Evolutionary conservation across 1,139 yeast species (phyloP).

Genomic region (Candida gigantensis): DNA sequence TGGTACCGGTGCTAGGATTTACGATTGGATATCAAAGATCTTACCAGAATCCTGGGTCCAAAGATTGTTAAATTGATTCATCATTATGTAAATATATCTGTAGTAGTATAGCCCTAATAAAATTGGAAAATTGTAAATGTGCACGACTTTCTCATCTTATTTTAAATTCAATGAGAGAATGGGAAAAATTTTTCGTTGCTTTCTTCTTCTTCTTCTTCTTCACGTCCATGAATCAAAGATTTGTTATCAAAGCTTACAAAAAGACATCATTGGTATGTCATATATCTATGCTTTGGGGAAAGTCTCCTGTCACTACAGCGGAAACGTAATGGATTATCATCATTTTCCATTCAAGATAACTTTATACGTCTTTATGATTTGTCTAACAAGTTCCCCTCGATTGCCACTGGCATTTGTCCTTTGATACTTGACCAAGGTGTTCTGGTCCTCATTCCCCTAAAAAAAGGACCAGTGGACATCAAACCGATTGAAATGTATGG

Average conservation of each 20-base stretch:
- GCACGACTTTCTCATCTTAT: slow-evolving; percentile 1
- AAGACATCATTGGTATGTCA: slow-evolving; percentile 33
- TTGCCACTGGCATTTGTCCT: not conserved
- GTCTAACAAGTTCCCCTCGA: not conserved
- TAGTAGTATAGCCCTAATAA: slow-evolving; percentile 1
- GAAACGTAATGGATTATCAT: slow-evolving; percentile 54
- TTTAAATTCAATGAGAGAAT: too few species aligned
- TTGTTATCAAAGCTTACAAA: slow-evolving; percentile 83
- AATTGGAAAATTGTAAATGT: not conserved
- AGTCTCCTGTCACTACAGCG: slow-evolving; percentile 86
- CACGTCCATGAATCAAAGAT: slow-evolving; percentile 70
- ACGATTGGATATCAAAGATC: slow-evolving; percentile 36
- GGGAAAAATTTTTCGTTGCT: not conserved
- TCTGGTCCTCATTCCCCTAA: too few species aligned
- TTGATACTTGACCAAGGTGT: not conserved
- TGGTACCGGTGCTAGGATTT: slow-evolving; percentile 52
- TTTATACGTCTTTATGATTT: not conserved
- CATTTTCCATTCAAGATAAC: slow-evolving; percentile 24
- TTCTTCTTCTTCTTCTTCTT: slow-evolving; percentile 22
- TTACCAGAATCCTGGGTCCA: slow-evolving; percentile 38
- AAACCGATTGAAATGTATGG: too few species aligned
- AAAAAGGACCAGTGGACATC: not conserved
- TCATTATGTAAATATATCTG: slow-evolving; percentile 3
- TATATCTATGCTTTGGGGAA: slow-evolving; percentile 74
- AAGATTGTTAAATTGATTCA: slow-evolving; percentile 19